Conservation (phyloP, 2,329 filamentous ascomycete genomes). For the Podosphaera fusca region DNA sequence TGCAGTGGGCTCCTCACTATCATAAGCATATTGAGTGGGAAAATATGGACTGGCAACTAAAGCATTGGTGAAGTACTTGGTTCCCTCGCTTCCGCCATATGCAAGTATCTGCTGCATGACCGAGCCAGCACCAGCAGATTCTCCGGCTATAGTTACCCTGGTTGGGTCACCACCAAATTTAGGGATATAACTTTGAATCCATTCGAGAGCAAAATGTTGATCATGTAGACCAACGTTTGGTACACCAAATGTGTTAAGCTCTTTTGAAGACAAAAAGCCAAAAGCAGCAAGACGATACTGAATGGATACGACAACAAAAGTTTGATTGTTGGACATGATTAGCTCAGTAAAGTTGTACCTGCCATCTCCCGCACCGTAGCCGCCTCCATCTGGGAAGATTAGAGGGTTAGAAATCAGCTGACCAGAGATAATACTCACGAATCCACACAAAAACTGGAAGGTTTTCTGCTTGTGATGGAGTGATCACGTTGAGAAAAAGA, state of each 20-base stretch:
- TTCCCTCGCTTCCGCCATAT: conserved; percentile 19
- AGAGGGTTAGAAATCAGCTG: conserved; percentile 20
- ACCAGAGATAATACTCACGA: conserved; percentile 14
- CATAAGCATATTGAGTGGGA: conserved; percentile 27
- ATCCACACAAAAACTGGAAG: conserved; percentile 13
- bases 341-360: conserved; percentile 3
- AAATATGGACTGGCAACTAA: conserved; percentile 25
- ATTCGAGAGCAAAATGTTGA: conserved; percentile 13
- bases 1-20: conserved; percentile 21
- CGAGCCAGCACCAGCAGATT: conserved; percentile 23
- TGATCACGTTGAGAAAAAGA: conserved; percentile 27
- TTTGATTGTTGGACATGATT: conserved; percentile 13
- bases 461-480: conserved; percentile 19
- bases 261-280: conserved; percentile 23
- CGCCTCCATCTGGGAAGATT: conserved; percentile 19
- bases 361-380: conserved; percentile 14
- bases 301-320: conserved; percentile 7
- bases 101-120: conserved; percentile 30
- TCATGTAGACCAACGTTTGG: conserved; percentile 21
- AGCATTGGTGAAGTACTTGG: conserved; percentile 5
- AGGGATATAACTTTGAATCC: conserved; percentile 13
- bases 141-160: conserved; percentile 17
- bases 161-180: conserved; percentile 15
- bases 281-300: conserved; percentile 23
- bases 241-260: conserved; percentile 21